A percentile compares a stretch with the other conserved stretches of the same genome.
Evolutionary conservation across 148 eudicot genomes (phyloP).

Genomic region (Silene conica): DNA sequence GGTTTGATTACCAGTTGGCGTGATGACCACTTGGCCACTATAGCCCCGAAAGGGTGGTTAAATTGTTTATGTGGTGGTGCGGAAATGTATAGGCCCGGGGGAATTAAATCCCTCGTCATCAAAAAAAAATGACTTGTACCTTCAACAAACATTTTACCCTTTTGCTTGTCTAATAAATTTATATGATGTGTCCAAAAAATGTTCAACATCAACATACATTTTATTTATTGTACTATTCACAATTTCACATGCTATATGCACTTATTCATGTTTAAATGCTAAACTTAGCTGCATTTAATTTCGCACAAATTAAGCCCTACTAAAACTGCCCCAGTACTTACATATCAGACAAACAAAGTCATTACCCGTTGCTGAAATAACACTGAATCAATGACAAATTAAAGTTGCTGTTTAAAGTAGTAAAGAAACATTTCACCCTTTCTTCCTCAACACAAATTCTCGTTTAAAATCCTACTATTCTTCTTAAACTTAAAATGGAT

Average conservation of each 20-base stretch:
- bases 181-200: neutral
- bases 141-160: neutral
- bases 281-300: conserved; percentile 18
- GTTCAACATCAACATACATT: neutral
- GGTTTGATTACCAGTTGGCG: no score
- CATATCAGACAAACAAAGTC: conserved; percentile 20
- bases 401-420: conserved; percentile 28
- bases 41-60: no score
- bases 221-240: neutral
- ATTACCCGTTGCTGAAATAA: conserved; percentile 20
- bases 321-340: conserved; percentile 9
- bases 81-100: no score
- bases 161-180: neutral
- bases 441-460: neutral
- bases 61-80: no score
- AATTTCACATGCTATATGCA: no score
- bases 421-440: conserved; percentile 3
- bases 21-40: no score
- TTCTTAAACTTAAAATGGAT: no score
- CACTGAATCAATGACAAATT: conserved; percentile 37
- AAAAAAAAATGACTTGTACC: conserved; percentile 5
- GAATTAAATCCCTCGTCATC: no score
- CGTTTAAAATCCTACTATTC: no score
- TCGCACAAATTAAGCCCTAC: conserved; percentile 10
- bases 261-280: no score